A percentile compares a stretch with the other conserved stretches of the same genome.
These are phyloP conservation scores for Ramaria rubella DNA, from an alignment of 768 basidiomycete genomes.

Conservation along the genomic window DNA sequence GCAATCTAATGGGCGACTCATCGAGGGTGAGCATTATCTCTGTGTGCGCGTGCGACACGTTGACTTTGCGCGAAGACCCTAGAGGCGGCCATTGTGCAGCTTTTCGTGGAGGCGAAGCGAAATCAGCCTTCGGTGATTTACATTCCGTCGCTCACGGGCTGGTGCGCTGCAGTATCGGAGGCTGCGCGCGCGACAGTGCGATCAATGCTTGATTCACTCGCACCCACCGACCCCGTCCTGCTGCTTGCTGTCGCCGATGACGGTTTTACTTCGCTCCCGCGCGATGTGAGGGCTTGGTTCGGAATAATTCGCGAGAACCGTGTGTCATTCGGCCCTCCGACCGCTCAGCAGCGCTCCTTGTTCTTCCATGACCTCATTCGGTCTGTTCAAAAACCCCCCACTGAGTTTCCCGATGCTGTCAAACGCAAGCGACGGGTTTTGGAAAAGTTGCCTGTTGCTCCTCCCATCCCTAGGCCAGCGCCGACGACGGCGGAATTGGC, in stretches of 20 bases:
- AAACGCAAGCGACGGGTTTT: constrained; percentile 77
- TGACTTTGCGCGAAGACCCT: constrained; percentile 49
- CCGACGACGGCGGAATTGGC: constrained; percentile 79
- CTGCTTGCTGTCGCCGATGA: constrained; percentile 87
- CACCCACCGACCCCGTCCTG: constrained; percentile 90
- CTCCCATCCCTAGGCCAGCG: constrained; percentile 69
- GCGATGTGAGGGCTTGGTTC: constrained; percentile 89
- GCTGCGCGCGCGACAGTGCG: constrained; percentile 78
- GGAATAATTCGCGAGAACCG: constrained; percentile 69
- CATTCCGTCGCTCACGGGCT: constrained; percentile 81
- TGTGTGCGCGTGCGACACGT: background rate
- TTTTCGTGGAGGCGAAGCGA: constrained; percentile 94
- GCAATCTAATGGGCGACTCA: constrained; percentile 81
- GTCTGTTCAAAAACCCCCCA: constrained; percentile 70
- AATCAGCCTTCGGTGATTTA: constrained; percentile 95
- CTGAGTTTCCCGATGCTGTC: constrained; percentile 83
- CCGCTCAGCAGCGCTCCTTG: constrained; percentile 44
- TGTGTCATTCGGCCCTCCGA: constrained; percentile 53
- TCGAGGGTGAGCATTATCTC: constrained; percentile 54
- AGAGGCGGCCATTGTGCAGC: constrained; percentile 89
- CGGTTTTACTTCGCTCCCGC: constrained; percentile 56
- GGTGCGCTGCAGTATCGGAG: constrained; percentile 82
- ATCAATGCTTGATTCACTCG: constrained; percentile 85
- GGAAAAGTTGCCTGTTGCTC: constrained; percentile 82
- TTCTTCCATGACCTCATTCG: constrained; percentile 76